Base-by-base conservation (phyloP, 176 grass and related monocot genomes). In the Bonia amplexicaulis region DNA sequence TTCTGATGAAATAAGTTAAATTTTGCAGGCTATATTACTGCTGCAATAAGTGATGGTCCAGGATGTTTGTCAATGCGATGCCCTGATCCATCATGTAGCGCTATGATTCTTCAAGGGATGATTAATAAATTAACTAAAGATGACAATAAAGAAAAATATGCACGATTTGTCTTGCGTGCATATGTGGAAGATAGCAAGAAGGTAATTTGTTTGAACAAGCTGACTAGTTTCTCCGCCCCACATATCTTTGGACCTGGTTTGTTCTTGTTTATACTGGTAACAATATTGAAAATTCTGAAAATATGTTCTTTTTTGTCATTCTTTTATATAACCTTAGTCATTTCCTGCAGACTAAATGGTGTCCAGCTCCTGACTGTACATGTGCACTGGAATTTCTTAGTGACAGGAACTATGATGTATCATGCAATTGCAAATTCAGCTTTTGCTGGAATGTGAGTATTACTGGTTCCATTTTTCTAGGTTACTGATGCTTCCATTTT, bases 361-460 rank as follows among this genome's bases (percentile, higher is more conserved):
- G 96, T 67, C 96, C 96, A 47, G 93, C 88, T 70, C 93, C 96
- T 82, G 93, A 93, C 67, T 99, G 96, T 92, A 84, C 88, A 45
- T 91, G 85, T 92, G 90, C 96, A 23, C 93, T 94, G 74, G 93
- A 99, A 83, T 99, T 91, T 79, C 19, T 91, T 66, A 87, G 91
- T 26, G 82, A 89, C 27, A 80, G 80, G 68, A 92, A 92, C 86
- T 94, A 94, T 22, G 93, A 92, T 85, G 91, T 99, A 26, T 80
- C 40, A 17, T 99, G 96, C 86, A 84, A 72, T 52, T 99, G 96
- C 55, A 87, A 84, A 71, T 92, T 74, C 67, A 57, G 78, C 39
- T 99, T 99, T 89, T 99, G 96, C 81, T 99, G 96, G 96, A 94
- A 99, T 90, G 96, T 99, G 79, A 88, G 93, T 81, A 53, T 87